These are phyloP conservation scores for Dothiorella sarmentorum DNA, from an alignment of 2,329 filamentous ascomycete genomes.

Conservation along the genomic window DNA sequence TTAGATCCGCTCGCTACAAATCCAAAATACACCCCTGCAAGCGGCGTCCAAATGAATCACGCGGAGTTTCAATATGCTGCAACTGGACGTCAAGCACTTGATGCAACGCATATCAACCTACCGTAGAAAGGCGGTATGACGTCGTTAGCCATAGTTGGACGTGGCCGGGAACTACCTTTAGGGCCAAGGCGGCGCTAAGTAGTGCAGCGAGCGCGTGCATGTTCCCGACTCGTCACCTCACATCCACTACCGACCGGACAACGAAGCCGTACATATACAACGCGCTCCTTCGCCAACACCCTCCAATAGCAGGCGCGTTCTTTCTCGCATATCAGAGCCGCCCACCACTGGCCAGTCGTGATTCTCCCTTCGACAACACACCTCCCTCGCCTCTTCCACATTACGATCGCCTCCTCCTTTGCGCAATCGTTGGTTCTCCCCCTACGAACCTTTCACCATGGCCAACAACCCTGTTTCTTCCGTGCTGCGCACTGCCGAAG, in stretches of 20 bases:
- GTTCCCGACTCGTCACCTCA: constrained; percentile 1
- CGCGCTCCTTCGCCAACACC: constrained; percentile 16
- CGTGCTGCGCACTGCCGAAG: constrained; percentile 22
- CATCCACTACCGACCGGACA: constrained; percentile 23
- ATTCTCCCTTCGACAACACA: neutral
- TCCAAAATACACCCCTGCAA: neutral
- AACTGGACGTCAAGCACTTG: neutral
- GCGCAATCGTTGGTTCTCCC: constrained; percentile 8
- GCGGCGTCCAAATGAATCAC: neutral
- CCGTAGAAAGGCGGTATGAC: constrained; percentile 13
- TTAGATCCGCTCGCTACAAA: neutral
- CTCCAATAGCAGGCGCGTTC: constrained; percentile 17
- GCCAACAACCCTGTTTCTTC: constrained; percentile 22
- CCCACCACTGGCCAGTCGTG: constrained; percentile 23
- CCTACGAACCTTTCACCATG: constrained; percentile 25
- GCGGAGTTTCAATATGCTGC: neutral
- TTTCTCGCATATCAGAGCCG: constrained; percentile 18
- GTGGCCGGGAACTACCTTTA: neutral
- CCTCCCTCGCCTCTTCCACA: constrained; percentile 4
- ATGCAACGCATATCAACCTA: constrained; percentile 9
- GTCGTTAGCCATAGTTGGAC: neutral
- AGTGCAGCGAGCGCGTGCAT: neutral
- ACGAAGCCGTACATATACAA: constrained; percentile 35
- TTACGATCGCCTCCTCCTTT: constrained; percentile 9
- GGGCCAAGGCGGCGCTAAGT: constrained; percentile 11